Conservation (phyloP, 139 green algal species). For the Chlorokybus atmophyticus region DNA sequence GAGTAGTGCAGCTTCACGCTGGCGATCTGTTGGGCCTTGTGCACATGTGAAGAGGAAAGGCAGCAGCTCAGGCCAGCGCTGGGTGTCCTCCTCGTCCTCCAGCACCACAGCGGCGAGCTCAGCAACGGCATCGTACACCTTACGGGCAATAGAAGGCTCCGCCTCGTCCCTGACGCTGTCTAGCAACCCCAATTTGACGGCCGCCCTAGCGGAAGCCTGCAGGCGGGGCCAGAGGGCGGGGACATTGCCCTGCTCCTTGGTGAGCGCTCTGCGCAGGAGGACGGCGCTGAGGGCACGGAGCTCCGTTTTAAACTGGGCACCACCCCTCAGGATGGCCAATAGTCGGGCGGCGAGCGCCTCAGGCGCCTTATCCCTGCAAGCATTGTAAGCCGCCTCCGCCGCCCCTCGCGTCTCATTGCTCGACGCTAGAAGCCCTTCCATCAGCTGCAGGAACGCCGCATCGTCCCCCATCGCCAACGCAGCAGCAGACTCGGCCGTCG, state of each 20-base stretch:
- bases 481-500: no score
- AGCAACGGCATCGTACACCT: conserved; percentile 69
- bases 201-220: conserved; percentile 3
- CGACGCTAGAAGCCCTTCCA: no score
- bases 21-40: conserved; percentile 28
- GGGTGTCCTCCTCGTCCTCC: conserved; percentile 13
- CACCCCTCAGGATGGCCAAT: no score
- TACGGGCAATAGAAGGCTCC: conserved; percentile 14
- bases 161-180: conserved; percentile 42
- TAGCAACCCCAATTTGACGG: conserved; percentile 41
- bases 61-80: conserved; percentile 81
- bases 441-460: no score
- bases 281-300: conserved; percentile 41
- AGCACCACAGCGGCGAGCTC: conserved; percentile 57
- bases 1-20: conserved; percentile 26
- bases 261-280: conserved; percentile 41
- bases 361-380: no score
- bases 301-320: no score
- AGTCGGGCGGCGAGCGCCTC: no score
- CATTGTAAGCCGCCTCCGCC: no score
- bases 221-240: conserved; percentile 53
- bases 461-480: no score
- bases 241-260: conserved; percentile 53
- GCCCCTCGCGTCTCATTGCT: no score
- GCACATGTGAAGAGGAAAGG: conserved; percentile 75